These are phyloP conservation scores for Spizellomyces sp. DNA, from an alignment of 192 early-diverging fungal species.

Conservation along the genomic window DNA sequence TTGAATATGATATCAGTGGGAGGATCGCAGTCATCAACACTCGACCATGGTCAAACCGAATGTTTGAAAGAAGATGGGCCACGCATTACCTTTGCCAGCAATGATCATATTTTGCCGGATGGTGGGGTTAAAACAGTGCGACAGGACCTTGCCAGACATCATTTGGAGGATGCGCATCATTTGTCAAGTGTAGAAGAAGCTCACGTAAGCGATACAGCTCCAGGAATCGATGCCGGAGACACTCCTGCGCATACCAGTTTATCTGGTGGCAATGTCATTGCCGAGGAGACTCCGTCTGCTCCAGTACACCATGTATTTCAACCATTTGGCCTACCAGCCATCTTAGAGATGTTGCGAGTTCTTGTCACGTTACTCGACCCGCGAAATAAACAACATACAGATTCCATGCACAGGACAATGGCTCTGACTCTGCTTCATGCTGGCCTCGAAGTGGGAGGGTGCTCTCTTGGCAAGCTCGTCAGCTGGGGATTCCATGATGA, in stretches of 20 bases:
- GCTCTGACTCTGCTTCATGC: constrained; percentile 85
- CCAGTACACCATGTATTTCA: constrained; percentile 29
- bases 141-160: background rate
- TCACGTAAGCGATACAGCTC: background rate
- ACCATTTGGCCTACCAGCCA: constrained; percentile 83
- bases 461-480: constrained; percentile 67
- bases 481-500: constrained; percentile 35
- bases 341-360: constrained; percentile 87
- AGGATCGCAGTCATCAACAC: background rate
- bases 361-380: constrained; percentile 90
- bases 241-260: background rate
- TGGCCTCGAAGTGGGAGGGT: constrained; percentile 84
- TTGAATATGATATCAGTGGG: constrained; percentile 23
- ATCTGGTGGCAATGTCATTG: background rate
- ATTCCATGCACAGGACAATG: constrained; percentile 86
- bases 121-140: constrained; percentile 20
- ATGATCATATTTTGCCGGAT: constrained; percentile 21
- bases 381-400: constrained; percentile 87
- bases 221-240: no score
- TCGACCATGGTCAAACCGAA: background rate
- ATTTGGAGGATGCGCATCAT: constrained; percentile 7
- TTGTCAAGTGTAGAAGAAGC: background rate
- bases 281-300: background rate
- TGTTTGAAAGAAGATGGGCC: background rate
- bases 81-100: background rate